Evolutionary conservation across 768 basidiomycete species (phyloP), one percentile per base, ranked within the genome.

Genomic region (Tremella fuciformis): DNA sequence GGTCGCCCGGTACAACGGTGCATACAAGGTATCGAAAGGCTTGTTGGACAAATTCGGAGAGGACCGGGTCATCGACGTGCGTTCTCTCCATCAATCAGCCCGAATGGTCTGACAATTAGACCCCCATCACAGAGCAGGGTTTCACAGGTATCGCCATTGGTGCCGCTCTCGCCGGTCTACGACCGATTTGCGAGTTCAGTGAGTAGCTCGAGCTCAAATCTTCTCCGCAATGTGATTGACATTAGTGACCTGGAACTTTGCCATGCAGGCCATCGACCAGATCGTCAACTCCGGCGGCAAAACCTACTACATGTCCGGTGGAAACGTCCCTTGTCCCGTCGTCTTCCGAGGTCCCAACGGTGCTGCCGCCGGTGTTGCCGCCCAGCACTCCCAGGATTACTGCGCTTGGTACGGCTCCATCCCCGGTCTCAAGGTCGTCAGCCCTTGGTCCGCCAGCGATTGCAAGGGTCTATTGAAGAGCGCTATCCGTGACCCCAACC

Each of bases 261-360:
- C 94, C 65, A 99, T 98, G 94, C 78, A 81, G 77, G 93, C 96
- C 58, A 98, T 99, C 77, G 96, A 99, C 81, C 96, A 99, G 75
- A 99, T 99, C 63, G 91, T 99, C 79, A 99, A 99, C 84, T 98
- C 96, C n/a, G 96, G 88, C 56, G 96, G 91, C 60, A 99, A 98
- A 83, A 99, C 96, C 3, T 93, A 97, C 80, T 99, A 99, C 84
- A 99, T 99, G 96, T 98, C 96, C 39, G 96, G 96, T 58, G 96
- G 96, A 64, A 97, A 92, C 73, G 93, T 97, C 16, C 89, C 92
- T 11, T 98, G 94, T 81, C 92, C 96, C 21, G 89, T 99, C 63
- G 94, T 97, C 55, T 99, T 99, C 87, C 91, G 96, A 80, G 96
- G 96, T 53, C 96, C 96, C 62, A 99, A 99, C 78, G 96, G 96